Base-by-base conservation (phyloP, 495 filamentous ascomycete species). In the Hamigera avellanea region DNA sequence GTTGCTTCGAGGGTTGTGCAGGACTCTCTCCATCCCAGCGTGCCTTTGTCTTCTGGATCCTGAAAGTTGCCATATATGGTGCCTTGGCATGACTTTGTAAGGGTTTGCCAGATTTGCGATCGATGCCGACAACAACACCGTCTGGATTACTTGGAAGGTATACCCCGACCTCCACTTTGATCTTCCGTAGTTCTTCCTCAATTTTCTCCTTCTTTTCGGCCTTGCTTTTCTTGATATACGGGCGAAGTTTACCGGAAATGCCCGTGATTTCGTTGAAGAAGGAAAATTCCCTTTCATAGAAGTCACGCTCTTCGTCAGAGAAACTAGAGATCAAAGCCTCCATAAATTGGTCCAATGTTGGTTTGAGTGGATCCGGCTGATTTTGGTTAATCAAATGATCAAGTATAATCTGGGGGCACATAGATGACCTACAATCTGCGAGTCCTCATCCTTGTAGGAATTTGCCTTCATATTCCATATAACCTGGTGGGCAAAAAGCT, bases 401-500 rank as follows among this genome's bases (percentile, higher is more conserved):
- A 19, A 13, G 19, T 8, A 18, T 1, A 4, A 14, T 36, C 21
- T 12, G 3, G 26, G 35, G 35, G 13, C 34, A 36, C 6, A 19
- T 26, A 21, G 8, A 18, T 29, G 14, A 61, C 81, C 76, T 70
- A 91, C 84, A 46, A 93, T 75, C 46, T 79, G 72, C 34, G 81
- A 84, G 41, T 96, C 86, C 44, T 99, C 88, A 48, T 99, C 93
- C 56, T 95, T 96, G 63, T 85, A 99, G 2, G 87, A 78, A 54
- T 99, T 99, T 14, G 93, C 93, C 52, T 93, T 95, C 81, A 99
- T 99, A 53, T 96, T 99, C 93, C 93, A 99, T 43, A 99, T 96
- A 41, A 99, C 95, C 42, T 99, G 93, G 57, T 99, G 93, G 6
- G 93, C 87, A 54, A 99, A 99, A 1, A 95, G 64, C 53, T 95